Base-by-base conservation (phyloP, 208 protist genomes). In the Angomonas deanei region DNA sequence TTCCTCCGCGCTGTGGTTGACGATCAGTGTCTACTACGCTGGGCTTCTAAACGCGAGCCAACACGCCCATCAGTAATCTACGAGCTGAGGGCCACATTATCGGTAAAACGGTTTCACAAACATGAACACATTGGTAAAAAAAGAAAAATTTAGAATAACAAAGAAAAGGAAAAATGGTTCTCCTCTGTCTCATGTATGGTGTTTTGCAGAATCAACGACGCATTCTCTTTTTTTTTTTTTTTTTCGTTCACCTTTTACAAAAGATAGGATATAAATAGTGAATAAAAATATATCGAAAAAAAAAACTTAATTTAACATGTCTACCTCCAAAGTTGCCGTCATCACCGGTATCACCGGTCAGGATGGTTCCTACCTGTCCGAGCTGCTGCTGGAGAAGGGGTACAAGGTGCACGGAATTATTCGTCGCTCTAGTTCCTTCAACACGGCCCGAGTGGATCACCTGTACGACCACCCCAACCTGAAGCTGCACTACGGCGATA, bases 371-470 rank as follows among this genome's bases (percentile, higher is more conserved):
- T 90, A 90, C 48, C 57, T 89, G 3, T 68, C 80, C 3, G 82
- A 93, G 68, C 61, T 92, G 3, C 76, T 89, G 1, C 36, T 92
- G 1, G 78, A 91, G 36, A 93, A 91, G 67, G 78, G 74, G 2
- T 97, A 97, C 60, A 38, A 36, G 4, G 96, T 98, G 3, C 94
- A 98, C 71, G 97, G 96, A 49, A 91, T 98, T 42, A 97, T 98
- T 49, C 82, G 96, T 42, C 76, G 94, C 52, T 92, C 91, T 23
- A 92, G 77, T 17, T 88, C 72, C 48, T 97, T 97, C 53, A 98
- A 97, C 64, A 98, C 93, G 0, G 69, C 64, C 4, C 78, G 95
- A 52, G 89, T 98, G 36, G 87, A 97, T 62, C 87, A 97, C 61
- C 62, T 98, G 2, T 94, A 91, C 42, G 61, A 72, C 39, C 72